phyloP scores from a whole-genome alignment of 108 stramenopile species.

The Bacterosira constricta region DNA sequence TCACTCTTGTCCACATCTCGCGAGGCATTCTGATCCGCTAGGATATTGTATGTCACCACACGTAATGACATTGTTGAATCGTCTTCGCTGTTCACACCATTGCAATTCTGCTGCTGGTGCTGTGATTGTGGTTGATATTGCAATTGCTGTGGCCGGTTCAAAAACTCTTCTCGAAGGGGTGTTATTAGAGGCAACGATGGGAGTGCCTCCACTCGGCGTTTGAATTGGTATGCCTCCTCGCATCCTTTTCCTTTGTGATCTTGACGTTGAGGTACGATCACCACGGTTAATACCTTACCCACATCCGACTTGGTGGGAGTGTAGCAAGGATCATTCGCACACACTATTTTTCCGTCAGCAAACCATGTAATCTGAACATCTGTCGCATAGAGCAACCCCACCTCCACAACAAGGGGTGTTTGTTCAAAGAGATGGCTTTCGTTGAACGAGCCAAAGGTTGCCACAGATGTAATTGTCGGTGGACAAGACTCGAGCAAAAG shows the following conservation, averaged over 20 bases:
- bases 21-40: constrained; percentile 74
- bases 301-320: constrained; percentile 30
- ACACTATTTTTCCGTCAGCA: constrained; percentile 36
- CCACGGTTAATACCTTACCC: constrained; percentile 36
- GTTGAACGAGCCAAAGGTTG: constrained; percentile 67
- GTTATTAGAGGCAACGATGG: constrained; percentile 40
- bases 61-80: constrained; percentile 32
- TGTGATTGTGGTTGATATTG: no score
- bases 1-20: constrained; percentile 20
- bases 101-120: neutral
- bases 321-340: constrained; percentile 26
- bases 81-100: neutral
- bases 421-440: constrained; percentile 52
- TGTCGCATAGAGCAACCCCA: constrained; percentile 46
- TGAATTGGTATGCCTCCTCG: constrained; percentile 45
- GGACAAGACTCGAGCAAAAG: constrained; percentile 54
- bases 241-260: constrained; percentile 40
- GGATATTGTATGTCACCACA: constrained; percentile 76
- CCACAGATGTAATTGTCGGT: constrained; percentile 55
- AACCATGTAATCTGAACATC: constrained; percentile 66
- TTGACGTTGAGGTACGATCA: constrained; percentile 28
- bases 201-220: constrained; percentile 23
- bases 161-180: constrained; percentile 30
- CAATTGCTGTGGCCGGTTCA: constrained; percentile 7
- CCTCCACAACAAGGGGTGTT: constrained; percentile 59